Evolutionary conservation across 108 stramenopile genomes (phyloP).

Genomic region (Nitzschia sp.): DNA sequence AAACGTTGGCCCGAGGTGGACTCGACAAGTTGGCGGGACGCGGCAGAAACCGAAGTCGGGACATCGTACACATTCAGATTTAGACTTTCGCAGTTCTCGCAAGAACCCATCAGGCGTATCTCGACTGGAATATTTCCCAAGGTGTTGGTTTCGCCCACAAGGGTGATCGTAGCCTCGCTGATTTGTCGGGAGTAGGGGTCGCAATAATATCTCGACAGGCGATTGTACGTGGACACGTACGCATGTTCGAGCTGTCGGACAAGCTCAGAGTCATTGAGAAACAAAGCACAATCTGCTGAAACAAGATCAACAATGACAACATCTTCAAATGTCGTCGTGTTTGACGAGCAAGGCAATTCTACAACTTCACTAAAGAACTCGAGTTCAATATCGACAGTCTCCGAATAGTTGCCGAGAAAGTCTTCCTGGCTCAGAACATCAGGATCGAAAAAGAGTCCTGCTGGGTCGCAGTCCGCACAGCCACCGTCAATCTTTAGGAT

Average conservation of each 20-base stretch:
- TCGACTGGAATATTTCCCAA: conserved; percentile 4
- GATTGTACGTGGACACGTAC: conserved; percentile 19
- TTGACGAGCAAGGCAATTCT: background rate
- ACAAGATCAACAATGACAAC: background rate
- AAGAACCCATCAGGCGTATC: background rate
- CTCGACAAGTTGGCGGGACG: background rate
- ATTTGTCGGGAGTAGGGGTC: conserved; percentile 18
- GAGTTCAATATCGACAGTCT: background rate
- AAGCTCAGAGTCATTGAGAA: background rate
- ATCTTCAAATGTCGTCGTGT: background rate
- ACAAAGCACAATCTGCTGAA: background rate
- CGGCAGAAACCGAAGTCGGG: background rate
- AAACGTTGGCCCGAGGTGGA: background rate
- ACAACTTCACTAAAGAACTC: background rate
- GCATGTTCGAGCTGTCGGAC: background rate
- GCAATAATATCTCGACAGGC: conserved; percentile 8
- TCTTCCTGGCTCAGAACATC: conserved; percentile 9
- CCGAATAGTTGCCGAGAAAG: background rate
- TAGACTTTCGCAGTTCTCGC: conserved; percentile 3
- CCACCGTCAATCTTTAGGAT: background rate
- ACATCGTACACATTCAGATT: background rate
- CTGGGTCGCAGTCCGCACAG: background rate
- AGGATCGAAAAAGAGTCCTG: background rate
- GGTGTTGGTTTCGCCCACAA: background rate
- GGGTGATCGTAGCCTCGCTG: background rate